These are phyloP conservation scores for Solanum infundibuliforme DNA, from an alignment of 257 asterid genomes.

Conservation along the genomic window DNA sequence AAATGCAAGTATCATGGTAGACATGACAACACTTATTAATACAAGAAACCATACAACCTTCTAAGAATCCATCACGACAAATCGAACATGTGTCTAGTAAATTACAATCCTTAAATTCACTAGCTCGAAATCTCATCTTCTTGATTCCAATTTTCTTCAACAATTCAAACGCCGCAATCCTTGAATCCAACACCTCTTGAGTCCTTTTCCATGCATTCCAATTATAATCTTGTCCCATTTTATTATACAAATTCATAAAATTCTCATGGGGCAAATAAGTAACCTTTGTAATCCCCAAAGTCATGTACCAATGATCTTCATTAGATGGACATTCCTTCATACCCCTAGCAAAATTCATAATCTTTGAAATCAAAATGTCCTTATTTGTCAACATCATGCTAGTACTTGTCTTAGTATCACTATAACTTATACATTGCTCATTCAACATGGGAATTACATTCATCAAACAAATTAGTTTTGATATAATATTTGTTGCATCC, in stretches of 20 bases:
- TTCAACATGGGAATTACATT: not conserved
- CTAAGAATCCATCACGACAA: not conserved
- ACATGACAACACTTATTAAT: not conserved
- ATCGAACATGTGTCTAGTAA: not conserved
- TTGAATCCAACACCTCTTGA: not conserved
- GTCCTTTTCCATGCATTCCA: not conserved
- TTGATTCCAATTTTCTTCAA: not conserved
- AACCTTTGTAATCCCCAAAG: not conserved
- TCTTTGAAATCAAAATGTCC: not conserved
- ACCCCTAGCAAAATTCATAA: not conserved
- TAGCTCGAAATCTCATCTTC: not conserved
- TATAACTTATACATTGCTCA: not conserved
- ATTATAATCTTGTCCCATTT: not conserved
- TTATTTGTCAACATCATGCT: not conserved
- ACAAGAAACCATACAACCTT: not conserved
- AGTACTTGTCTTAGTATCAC: not conserved
- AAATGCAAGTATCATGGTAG: not conserved
- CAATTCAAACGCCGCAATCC: not conserved
- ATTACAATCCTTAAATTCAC: not conserved
- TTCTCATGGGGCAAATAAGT: not conserved
- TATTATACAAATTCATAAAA: not conserved
- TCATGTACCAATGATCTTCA: not conserved
- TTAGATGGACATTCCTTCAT: not conserved
- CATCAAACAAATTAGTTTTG: not conserved
- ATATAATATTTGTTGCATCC: not conserved